Percentiles rank a stretch among this genome's conserved stretches.
Evolutionary conservation across 352 stramenopile genomes (phyloP).

Genomic region (Globisporangium paroecandrum): DNA sequence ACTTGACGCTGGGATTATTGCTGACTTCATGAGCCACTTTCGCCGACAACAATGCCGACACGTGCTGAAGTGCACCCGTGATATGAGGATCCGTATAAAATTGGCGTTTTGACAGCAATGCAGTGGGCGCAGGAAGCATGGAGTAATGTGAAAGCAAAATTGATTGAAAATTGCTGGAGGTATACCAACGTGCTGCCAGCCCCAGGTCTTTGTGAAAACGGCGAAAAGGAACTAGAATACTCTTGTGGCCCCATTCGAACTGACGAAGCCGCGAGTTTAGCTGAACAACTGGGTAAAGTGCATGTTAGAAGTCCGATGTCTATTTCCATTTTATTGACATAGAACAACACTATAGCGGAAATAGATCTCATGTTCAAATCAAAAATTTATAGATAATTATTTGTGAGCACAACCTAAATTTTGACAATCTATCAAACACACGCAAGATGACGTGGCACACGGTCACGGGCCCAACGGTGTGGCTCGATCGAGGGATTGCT

Average conservation of each 20-base stretch:
- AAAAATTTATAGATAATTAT: too few relatives aligned
- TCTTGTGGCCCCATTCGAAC: not conserved
- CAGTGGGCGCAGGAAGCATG: not conserved
- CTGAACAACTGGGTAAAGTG: not conserved
- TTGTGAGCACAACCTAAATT: too few relatives aligned
- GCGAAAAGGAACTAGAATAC: not conserved
- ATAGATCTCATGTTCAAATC: too few relatives aligned
- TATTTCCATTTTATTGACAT: not conserved
- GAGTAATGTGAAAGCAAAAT: not conserved
- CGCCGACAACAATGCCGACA: not conserved
- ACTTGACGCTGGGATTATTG: not conserved
- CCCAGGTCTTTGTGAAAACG: not conserved
- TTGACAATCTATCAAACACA: too few relatives aligned
- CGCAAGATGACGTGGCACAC: too few relatives aligned
- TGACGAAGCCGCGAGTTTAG: not conserved
- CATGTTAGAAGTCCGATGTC: slow-evolving; percentile 4
- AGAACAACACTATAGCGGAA: not conserved
- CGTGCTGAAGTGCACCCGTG: not conserved
- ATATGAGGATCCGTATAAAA: not conserved
- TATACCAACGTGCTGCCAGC: not conserved
- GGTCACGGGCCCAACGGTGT: too few relatives aligned
- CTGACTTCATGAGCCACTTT: not conserved
- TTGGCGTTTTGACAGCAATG: not conserved
- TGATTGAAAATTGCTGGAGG: not conserved
- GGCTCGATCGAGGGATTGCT: too few relatives aligned